phyloP scores from a whole-genome alignment of 2,329 filamentous ascomycete genomes.

The Fusarium veterinarium region DNA sequence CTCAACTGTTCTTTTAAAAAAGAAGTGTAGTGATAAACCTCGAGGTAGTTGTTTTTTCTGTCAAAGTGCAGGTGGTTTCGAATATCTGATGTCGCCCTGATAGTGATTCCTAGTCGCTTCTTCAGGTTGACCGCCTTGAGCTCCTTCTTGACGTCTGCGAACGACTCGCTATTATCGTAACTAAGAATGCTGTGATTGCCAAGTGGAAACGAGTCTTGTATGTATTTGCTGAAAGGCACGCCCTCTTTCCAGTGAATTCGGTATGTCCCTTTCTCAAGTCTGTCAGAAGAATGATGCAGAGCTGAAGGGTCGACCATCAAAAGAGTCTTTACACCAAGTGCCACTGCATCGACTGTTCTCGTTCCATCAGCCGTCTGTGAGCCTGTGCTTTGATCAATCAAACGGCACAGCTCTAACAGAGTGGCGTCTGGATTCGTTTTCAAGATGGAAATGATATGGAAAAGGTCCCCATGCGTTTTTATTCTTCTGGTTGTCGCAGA shows the following conservation, averaged over 20 bases:
- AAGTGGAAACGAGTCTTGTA: neutral
- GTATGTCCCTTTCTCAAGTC: neutral
- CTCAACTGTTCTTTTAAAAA: neutral
- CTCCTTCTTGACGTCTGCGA: neutral
- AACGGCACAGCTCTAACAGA: neutral
- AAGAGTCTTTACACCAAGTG: neutral
- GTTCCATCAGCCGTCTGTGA: fast-evolving
- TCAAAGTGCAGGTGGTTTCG: neutral
- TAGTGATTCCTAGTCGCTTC: fast-evolving
- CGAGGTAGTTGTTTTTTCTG: neutral
- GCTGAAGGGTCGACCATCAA: neutral
- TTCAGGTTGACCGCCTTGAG: neutral
- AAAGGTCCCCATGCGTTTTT: neutral
- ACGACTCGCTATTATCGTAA: neutral
- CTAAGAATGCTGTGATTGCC: neutral
- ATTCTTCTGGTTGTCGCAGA: fast-evolving
- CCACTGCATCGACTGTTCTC: neutral
- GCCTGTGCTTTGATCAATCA: fast-evolving
- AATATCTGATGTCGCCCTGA: neutral
- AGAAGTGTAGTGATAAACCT: neutral
- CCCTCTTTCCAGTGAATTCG: neutral
- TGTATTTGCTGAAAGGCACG: neutral
- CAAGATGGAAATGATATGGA: neutral
- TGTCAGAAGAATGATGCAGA: neutral
- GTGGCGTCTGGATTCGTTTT: neutral